Percentiles rank a stretch among this genome's conserved stretches.
Conservation (phyloP, 129 eudicot genomes). For the Flaveria brownii region DNA sequence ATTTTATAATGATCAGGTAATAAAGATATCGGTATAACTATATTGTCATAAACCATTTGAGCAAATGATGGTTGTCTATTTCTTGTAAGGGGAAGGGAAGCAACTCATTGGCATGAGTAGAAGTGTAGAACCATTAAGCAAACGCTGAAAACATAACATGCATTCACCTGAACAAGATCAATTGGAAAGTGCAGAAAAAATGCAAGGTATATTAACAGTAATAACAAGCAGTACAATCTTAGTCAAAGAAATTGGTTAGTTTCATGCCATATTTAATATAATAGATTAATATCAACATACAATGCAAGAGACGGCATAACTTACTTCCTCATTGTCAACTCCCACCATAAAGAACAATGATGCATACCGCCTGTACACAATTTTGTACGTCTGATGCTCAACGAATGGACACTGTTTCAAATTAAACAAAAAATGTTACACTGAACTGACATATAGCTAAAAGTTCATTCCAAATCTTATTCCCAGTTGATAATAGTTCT, state of each 20-base stretch:
- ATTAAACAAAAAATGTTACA: slow-evolving; percentile 9
- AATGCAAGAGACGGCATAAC: slow-evolving; percentile 20
- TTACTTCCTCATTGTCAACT: slow-evolving; percentile 96
- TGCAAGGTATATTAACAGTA: background rate
- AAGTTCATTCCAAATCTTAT: background rate
- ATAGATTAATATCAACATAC: background rate
- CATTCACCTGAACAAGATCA: background rate
- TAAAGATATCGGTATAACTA: background rate
- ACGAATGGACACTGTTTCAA: slow-evolving; percentile 85
- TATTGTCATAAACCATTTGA: background rate
- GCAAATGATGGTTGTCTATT: background rate
- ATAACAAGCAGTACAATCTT: background rate
- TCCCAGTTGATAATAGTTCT: background rate
- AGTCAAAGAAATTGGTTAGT: background rate
- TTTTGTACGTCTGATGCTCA: slow-evolving; percentile 95
- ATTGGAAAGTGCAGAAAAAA: background rate
- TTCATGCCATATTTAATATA: background rate
- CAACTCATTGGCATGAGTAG: background rate
- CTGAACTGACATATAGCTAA: background rate
- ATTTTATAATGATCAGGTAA: background rate
- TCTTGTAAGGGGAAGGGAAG: background rate
- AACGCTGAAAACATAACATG: background rate
- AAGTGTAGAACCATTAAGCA: background rate
- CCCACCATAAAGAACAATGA: slow-evolving; percentile 95
- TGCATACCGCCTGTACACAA: slow-evolving; percentile 90